Conservation (phyloP, 1,284 basidiomycete species). For the Mycena sp. region DNA sequence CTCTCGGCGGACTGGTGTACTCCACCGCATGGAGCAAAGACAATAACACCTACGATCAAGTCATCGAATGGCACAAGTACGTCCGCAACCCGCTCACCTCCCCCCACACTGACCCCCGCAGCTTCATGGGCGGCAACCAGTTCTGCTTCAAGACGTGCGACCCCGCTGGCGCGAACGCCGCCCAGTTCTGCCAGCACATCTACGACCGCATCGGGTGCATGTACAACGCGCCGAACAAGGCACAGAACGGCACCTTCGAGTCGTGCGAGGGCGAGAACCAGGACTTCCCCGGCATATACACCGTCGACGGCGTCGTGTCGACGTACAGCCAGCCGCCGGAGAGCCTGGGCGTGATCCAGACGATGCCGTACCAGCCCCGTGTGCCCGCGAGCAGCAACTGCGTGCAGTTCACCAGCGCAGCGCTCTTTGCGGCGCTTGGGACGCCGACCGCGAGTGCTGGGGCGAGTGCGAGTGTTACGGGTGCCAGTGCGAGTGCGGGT, state of each 20-base stretch:
- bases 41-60: constrained; percentile 54
- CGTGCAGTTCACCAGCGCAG: constrained; percentile 57
- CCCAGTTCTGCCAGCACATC: constrained; percentile 67
- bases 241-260: constrained; percentile 63
- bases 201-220: constrained; percentile 75
- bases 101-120: constrained; percentile 33
- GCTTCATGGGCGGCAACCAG: constrained; percentile 68
- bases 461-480: background rate
- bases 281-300: constrained; percentile 65
- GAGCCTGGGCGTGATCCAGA: constrained; percentile 60
- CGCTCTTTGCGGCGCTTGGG: constrained; percentile 53
- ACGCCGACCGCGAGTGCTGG: background rate
- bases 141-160: constrained; percentile 73
- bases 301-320: constrained; percentile 49
- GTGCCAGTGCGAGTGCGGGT: background rate
- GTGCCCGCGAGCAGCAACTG: constrained; percentile 73
- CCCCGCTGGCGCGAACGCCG: constrained; percentile 57
- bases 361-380: constrained; percentile 68
- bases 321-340: constrained; percentile 72
- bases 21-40: constrained; percentile 62
- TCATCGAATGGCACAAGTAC: constrained; percentile 69
- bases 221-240: constrained; percentile 75
- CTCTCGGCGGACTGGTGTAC: constrained; percentile 70
- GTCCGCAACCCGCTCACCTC: background rate
- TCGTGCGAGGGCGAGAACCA: constrained; percentile 72